These are phyloP conservation scores for Macrophomina phaseolina DNA, from an alignment of 2,329 filamentous ascomycete species.

Conservation along the genomic window DNA sequence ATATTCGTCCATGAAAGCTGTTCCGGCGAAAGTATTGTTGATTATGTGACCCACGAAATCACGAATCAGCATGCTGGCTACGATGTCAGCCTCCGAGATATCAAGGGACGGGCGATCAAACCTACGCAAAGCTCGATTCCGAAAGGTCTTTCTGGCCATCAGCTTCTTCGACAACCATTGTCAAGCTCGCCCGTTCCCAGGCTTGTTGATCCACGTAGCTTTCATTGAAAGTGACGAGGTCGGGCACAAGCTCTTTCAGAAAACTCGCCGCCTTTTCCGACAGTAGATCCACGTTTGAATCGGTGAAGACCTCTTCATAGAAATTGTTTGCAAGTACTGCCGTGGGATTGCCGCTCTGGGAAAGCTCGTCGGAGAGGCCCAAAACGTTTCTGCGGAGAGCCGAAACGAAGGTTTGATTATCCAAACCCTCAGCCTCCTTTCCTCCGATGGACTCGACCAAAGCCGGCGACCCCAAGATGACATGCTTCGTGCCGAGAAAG, in stretches of 20 bases:
- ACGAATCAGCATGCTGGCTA: conserved; percentile 52
- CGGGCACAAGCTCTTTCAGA: conserved; percentile 55
- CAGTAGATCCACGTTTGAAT: conserved; percentile 53
- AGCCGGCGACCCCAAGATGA: not conserved
- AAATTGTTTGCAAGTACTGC: conserved; percentile 31
- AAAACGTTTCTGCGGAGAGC: conserved; percentile 19
- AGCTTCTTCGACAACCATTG: conserved; percentile 48
- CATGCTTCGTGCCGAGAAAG: conserved; percentile 30
- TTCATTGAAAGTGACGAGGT: conserved; percentile 64
- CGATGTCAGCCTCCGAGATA: conserved; percentile 38
- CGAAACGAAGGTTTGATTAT: conserved; percentile 12
- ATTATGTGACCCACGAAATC: conserved; percentile 62
- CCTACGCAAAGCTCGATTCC: conserved; percentile 56
- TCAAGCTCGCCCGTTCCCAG: conserved; percentile 64
- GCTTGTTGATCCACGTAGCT: conserved; percentile 66
- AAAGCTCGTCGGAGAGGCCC: not conserved
- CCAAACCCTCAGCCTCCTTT: conserved; percentile 1
- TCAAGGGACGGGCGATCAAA: conserved; percentile 27
- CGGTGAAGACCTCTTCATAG: conserved; percentile 54
- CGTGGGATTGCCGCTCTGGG: not conserved
- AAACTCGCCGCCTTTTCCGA: conserved; percentile 45
- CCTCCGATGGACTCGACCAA: not conserved
- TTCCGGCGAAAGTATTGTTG: conserved; percentile 59
- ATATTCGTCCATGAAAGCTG: conserved; percentile 58
- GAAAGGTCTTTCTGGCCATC: conserved; percentile 51